Evolutionary conservation across 345 rosid genomes (phyloP).

Genomic region (Salix arbutifolia): DNA sequence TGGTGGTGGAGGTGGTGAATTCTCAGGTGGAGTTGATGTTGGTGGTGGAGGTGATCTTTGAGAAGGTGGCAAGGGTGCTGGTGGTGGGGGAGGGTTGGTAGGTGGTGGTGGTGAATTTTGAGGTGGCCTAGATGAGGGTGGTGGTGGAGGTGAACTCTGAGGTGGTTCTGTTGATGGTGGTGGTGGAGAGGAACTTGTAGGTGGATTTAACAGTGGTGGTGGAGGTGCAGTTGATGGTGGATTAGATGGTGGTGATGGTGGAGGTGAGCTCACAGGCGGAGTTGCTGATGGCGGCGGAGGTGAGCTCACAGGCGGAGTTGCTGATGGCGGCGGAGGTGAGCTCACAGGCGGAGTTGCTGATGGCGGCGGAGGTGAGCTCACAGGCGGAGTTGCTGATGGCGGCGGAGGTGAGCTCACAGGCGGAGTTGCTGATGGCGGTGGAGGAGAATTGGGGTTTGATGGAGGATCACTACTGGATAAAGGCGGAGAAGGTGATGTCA

Average conservation of each 20-base stretch:
- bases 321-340: not conserved
- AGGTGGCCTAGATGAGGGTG: conserved; percentile 29
- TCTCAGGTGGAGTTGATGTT: not conserved
- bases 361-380: not conserved
- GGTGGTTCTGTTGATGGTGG: conserved; percentile 11
- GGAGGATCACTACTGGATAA: not conserved
- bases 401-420: conserved; percentile 3
- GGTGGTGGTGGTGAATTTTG: conserved; percentile 24
- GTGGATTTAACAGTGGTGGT: conserved; percentile 20
- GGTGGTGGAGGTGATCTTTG: conserved; percentile 37
- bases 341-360: conserved; percentile 4
- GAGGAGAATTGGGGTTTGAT: not conserved
- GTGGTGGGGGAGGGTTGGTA: conserved; percentile 17
- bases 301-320: conserved; percentile 6
- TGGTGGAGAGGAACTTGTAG: conserved; percentile 23
- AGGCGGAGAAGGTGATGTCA: conserved; percentile 9
- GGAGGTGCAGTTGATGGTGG: conserved; percentile 12
- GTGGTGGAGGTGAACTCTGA: conserved; percentile 22
- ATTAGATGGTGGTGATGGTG: conserved; percentile 11
- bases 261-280: conserved; percentile 5
- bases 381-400: not conserved
- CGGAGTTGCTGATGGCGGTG: not conserved
- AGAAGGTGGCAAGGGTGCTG: conserved; percentile 19
- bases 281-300: not conserved
- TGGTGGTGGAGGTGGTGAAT: not conserved